Evolutionary conservation across 73 alveolate genomes (phyloP), one percentile per base, ranked within the genome.

Genomic region (Stentor coeruleus): DNA sequence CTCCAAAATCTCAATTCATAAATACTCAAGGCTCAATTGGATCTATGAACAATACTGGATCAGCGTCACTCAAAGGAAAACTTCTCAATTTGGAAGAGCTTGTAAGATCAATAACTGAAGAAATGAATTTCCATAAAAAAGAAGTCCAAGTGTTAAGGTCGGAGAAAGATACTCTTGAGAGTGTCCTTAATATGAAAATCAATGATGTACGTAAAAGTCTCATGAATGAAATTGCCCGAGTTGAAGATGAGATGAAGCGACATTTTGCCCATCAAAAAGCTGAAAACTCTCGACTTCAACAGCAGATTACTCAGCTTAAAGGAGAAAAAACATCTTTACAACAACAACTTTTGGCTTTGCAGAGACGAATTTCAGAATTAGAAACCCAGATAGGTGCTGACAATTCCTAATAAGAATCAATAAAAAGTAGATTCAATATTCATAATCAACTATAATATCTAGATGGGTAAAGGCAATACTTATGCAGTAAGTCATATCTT

Each of bases 181-280:
- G 86, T 77, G 95, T 92, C 33, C 76, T 92, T 41, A 92, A 92
- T 58, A 81, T 92, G 94, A 92, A 92, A 76, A 82, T 90, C 38
- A 87, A 87, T 35, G 98, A 92, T 57, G 92, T 91, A 38, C 81
- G 93, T 60, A 92, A 92, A 74, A 89, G 92, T 30, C 82, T 92
- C 49, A 86, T 91, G 38, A 91, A 92, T 79, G 97, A 90, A 82
- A 82, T 92, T 49, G 86, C 77, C 87, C 76, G 92, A 57, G 97
- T 92, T 3, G 97, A 92, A 59, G 97, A 92, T 58, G 97, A 92
- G 84, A 92, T 92, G 88, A 92, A 92, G 86, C 81, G 97, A 89
- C 97, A 92, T 75, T 92, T 84, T 84, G 85, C 94, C 30, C 95
- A 92, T 59, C 89, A 92, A 60, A 89, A 91, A 15, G 93, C 96